A percentile compares a stretch with the other conserved stretches of the same genome.
These are phyloP conservation scores for Peniophora sp. DNA, from an alignment of 1,284 basidiomycete species.

Conservation along the genomic window DNA sequence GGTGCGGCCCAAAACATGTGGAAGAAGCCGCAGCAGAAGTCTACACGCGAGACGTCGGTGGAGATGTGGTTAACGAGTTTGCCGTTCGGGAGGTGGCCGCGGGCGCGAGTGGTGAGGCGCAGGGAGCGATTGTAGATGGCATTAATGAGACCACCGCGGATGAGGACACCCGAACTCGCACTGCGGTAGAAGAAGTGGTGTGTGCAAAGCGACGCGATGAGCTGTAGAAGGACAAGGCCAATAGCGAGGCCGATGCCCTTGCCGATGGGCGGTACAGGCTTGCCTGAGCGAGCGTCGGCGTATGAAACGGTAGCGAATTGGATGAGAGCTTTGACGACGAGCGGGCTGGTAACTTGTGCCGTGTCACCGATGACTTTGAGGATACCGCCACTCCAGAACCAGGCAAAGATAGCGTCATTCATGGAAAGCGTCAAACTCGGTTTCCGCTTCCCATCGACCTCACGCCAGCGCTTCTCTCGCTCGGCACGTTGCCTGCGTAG, in stretches of 20 bases:
- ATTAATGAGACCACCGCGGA: slow-evolving; percentile 83
- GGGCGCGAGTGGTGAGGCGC: slow-evolving; percentile 71
- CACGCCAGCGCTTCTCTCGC: slow-evolving; percentile 57
- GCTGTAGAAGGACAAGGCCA: slow-evolving; percentile 63
- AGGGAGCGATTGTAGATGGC: slow-evolving; percentile 82
- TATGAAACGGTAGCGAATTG: slow-evolving; percentile 68
- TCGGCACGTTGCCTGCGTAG: slow-evolving; percentile 43
- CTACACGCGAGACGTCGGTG: slow-evolving; percentile 86
- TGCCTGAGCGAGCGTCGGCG: slow-evolving; percentile 38
- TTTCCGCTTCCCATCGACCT: slow-evolving; percentile 52
- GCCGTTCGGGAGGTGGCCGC: slow-evolving; percentile 80
- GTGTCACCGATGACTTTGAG: slow-evolving; percentile 73
- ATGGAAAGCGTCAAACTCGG: slow-evolving; percentile 71
- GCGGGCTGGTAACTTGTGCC: slow-evolving; percentile 66
- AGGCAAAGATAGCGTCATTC: slow-evolving; percentile 76
- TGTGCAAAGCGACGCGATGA: slow-evolving; percentile 59
- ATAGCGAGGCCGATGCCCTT: slow-evolving; percentile 72
- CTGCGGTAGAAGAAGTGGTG: slow-evolving; percentile 81
- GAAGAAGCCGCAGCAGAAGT: slow-evolving; percentile 83
- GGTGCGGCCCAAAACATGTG: slow-evolving; percentile 76
- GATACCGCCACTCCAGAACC: slow-evolving; percentile 76
- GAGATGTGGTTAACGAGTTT: slow-evolving; percentile 91
- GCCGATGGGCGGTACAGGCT: slow-evolving; percentile 49
- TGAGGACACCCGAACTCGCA: slow-evolving; percentile 69
- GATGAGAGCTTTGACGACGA: slow-evolving; percentile 77